Evolutionary conservation across 345 rosid species (phyloP), one percentile per base, ranked within the genome.

Genomic region (Clausena lansium): DNA sequence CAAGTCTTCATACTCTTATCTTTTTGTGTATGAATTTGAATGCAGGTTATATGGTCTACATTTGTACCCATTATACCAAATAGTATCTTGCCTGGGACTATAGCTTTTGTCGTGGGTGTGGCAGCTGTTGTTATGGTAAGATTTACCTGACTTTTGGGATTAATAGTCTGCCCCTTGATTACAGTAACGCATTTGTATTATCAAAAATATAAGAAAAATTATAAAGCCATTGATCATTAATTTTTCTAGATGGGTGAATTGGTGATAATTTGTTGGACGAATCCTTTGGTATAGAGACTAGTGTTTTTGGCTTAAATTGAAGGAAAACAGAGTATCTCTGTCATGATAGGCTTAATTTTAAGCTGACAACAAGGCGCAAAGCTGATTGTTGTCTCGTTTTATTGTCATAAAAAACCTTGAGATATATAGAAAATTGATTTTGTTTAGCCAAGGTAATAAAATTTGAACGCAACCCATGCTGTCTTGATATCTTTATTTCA

Each of bases 11-110:
- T 11, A 70, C 54, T 32, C 74, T 71, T n/a, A 64, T 57, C 61
- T 50, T 66, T 28, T 30, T 19, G n/a, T 68, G 61, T 59, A 36
- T 69, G 45, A 32, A 57, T 73, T 66, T 75, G 57, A 73, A 27
- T 60, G 64, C 90, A 95, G 97, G 88, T 93, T 71, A 92, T 93
- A 91, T 95, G 98, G 98, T 92, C 95, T 41, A 95, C 98, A 63
- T 95, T 93, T 84, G 93, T 93, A 14, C 95, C 98, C 22, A 84
- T 81, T 83, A 71, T 95, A 76, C 98, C 98, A 30, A 80, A 79
- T 61, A 87, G 89, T 79, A 84, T 87, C 76, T 72, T 91, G 86
- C 98, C 98, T 15, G 93, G 98, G 70, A 76, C 81, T 58, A 71
- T 81, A 65, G 83, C 98, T 77, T 91, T 80, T 86, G 86, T 78